Evolutionary conservation across 495 filamentous ascomycete species (phyloP).

Genomic region (Amorphotheca resinae): DNA sequence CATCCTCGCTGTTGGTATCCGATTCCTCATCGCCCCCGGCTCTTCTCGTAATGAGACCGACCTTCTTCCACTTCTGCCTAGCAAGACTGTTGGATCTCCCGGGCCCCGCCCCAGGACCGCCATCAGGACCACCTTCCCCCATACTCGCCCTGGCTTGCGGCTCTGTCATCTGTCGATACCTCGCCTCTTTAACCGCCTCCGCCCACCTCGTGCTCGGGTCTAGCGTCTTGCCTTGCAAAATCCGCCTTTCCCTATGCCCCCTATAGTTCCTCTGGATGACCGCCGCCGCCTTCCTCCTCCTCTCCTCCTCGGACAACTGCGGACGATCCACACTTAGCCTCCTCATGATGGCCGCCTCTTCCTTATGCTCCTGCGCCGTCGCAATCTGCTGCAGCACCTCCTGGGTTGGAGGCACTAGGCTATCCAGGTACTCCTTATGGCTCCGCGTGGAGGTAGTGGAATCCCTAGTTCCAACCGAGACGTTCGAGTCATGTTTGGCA

Average conservation of each 20-base stretch:
- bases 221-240: slow-evolving; percentile 32
- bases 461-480: slow-evolving; percentile 6
- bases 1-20: slow-evolving; percentile 24
- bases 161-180: slow-evolving; percentile 41
- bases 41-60: slow-evolving; percentile 53
- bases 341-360: slow-evolving; percentile 27
- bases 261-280: slow-evolving; percentile 21
- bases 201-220: slow-evolving; percentile 58
- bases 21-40: slow-evolving; percentile 51
- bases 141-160: slow-evolving; percentile 28
- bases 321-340: slow-evolving; percentile 4
- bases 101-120: slow-evolving; percentile 10
- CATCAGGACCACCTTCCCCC: neutral
- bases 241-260: slow-evolving; percentile 18
- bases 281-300: slow-evolving; percentile 11
- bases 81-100: slow-evolving; percentile 29
- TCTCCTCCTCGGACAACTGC: slow-evolving; percentile 4
- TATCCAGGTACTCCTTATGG: slow-evolving; percentile 34
- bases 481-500: slow-evolving; percentile 4
- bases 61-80: slow-evolving; percentile 62
- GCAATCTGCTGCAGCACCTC: slow-evolving; percentile 32
- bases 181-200: slow-evolving; percentile 52
- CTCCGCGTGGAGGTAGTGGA: slow-evolving; percentile 3
- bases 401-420: slow-evolving; percentile 30
- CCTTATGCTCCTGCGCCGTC: slow-evolving; percentile 32